These are phyloP conservation scores for Spergularia bocconei DNA, from an alignment of 148 eudicot species.

Conservation along the genomic window DNA sequence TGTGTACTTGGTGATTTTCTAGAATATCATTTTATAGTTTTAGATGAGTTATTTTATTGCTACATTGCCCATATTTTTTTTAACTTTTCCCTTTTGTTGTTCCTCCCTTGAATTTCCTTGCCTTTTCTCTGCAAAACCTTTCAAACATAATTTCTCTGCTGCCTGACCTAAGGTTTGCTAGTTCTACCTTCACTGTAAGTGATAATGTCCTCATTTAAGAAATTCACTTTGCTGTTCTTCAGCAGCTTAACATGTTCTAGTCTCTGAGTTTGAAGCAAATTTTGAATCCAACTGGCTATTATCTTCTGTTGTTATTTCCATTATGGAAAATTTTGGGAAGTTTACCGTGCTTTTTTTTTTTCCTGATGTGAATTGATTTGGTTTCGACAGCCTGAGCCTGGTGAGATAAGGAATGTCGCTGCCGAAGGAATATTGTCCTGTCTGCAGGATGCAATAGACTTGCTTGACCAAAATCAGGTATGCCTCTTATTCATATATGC, in stretches of 20 bases:
- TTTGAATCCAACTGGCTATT: not conserved
- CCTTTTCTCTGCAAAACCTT: no score
- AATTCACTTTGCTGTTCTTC: not conserved
- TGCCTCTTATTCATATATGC: not conserved
- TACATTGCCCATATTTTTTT: no score
- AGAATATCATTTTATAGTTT: no score
- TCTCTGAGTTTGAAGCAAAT: no score
- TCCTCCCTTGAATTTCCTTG: no score
- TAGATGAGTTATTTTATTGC: no score
- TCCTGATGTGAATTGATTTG: not conserved
- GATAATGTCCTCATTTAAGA: not conserved
- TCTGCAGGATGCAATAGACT: conserved; percentile 78
- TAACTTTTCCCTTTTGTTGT: no score
- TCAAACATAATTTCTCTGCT: no score
- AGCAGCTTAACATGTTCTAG: not conserved
- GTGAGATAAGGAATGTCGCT: conserved; percentile 74
- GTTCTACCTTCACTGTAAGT: not conserved
- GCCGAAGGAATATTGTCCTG: conserved; percentile 87
- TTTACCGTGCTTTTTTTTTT: no score
- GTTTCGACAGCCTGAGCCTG: conserved; percentile 60
- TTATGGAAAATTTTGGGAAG: no score
- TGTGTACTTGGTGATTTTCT: no score
- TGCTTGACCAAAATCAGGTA: conserved; percentile 72
- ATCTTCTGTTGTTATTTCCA: no score
- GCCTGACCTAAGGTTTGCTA: not conserved